Evolutionary conservation across 2,329 filamentous ascomycete genomes (phyloP), one percentile per base, ranked within the genome.

Genomic region (Raffaelea ambrosiae): DNA sequence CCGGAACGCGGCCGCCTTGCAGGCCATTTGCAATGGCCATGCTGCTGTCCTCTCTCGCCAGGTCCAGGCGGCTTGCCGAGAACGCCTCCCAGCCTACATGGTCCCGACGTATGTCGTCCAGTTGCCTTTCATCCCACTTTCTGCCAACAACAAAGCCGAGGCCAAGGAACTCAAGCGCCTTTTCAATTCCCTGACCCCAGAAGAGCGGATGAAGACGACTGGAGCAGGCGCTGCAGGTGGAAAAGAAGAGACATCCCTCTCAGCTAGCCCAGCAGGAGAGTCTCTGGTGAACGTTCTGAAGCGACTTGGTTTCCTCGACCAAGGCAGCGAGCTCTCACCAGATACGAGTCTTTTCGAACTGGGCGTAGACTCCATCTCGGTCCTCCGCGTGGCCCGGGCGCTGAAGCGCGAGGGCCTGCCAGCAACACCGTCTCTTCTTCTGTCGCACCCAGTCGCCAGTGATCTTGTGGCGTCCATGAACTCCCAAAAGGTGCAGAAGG

Each of bases 81-180:
- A 76, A 2, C 79, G 72, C 20, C 73, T 96, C 3, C 86, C 90
- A 0, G 77, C 75, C 0, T 96, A 96, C 61, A 96, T 96, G 90
- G 78, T 96, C 2, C 91, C 90, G 1, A 90, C 88, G 0, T 87
- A 93, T 58, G 81, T 94, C 50, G 69, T 95, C 21, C 77, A 76
- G 3, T 66, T 95, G 8, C 74, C 81, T 0, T 73, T 69, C 8
- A 81, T 96, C 47, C 90, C 90, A 0, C 70, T 96, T 0, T 94
- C 88, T 1, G 70, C 86, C 7, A 96, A 95, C 62, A 95, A 95
- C 64, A 96, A 96, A 61, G 84, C 85, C 0, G 89, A 96, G 57
- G 72, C 74, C 7, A 91, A 85, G 58, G 70, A 73, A 33, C 66
- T 96, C 3, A 83, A 77, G 49, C 63, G 66, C 0, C 64, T 94